Conservation (phyloP, 306 rosid species). For the Cucurbita maxima region DNA sequence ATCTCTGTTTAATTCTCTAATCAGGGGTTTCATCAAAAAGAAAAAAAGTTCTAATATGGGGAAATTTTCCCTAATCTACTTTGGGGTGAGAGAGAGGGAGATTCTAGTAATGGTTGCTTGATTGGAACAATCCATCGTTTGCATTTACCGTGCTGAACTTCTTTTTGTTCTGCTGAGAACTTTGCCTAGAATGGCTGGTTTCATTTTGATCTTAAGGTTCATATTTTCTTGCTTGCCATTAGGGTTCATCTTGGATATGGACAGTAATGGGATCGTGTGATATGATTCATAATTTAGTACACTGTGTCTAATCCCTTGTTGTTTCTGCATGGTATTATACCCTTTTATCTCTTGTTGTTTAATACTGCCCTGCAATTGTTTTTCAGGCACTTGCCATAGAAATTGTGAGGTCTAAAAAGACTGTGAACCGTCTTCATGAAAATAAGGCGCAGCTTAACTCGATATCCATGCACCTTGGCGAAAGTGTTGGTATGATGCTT, state of each 20-base stretch:
- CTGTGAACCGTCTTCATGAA: conserved; percentile 90
- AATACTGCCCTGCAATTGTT: not conserved
- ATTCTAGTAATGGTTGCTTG: not conserved
- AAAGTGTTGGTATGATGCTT: conserved; percentile 77
- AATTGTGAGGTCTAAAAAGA: conserved; percentile 70
- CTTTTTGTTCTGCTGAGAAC: not conserved
- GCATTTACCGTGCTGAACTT: not conserved
- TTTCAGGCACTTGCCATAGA: conserved; percentile 86
- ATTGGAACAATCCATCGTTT: not conserved
- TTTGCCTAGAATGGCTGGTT: not conserved
- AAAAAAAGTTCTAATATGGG: not conserved
- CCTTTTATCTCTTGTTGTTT: not conserved
- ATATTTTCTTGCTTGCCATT: not conserved
- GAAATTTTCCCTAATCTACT: not conserved
- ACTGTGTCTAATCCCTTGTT: not conserved
- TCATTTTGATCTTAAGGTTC: not conserved
- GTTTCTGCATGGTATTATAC: not conserved
- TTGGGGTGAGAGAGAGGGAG: not conserved
- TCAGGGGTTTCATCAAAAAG: not conserved
- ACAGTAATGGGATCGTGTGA: not conserved
- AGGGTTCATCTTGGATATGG: not conserved
- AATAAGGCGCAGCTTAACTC: conserved; percentile 90
- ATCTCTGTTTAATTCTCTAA: not conserved
- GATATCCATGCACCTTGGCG: conserved; percentile 98
- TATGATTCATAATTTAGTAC: not conserved